A percentile compares a stretch with the other conserved stretches of the same genome.
phyloP scores from a whole-genome alignment of 176 grass and related monocot genomes.

The Aegilops bicornis region DNA sequence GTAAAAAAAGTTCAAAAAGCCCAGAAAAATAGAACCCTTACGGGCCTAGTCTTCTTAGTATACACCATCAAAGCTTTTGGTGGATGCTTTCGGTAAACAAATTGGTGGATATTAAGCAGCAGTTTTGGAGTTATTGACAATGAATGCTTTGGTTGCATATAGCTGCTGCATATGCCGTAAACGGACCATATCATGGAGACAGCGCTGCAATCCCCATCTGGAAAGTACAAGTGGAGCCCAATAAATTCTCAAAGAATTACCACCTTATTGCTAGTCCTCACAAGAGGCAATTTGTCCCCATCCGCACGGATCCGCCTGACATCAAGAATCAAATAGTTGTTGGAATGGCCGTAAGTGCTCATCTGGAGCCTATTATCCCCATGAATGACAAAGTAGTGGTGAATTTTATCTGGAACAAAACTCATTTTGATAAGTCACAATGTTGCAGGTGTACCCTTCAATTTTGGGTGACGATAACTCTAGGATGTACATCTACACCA shows the following conservation, averaged over 20 bases:
- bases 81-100: too few relatives aligned
- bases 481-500: slow-evolving; percentile 1
- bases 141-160: background rate
- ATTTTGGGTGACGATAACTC: background rate
- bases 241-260: slow-evolving; percentile 2
- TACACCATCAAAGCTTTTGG: too few relatives aligned
- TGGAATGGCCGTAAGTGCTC: background rate
- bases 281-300: background rate
- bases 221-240: background rate
- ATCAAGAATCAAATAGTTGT: background rate
- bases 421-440: too few relatives aligned
- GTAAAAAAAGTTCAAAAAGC: too few relatives aligned
- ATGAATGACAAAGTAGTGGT: too few relatives aligned
- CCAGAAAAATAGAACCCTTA: too few relatives aligned
- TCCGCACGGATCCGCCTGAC: background rate
- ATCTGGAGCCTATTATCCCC: too few relatives aligned
- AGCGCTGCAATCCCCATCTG: background rate
- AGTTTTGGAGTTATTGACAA: too few relatives aligned
- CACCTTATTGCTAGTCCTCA: background rate
- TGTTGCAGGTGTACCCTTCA: background rate
- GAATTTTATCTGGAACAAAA: too few relatives aligned
- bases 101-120: too few relatives aligned
- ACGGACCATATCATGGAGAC: background rate
- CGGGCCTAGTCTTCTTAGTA: too few relatives aligned
- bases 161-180: background rate